Evolutionary conservation across 1,139 yeast genomes (phyloP).

Genomic region (Geotrichum candidum): DNA sequence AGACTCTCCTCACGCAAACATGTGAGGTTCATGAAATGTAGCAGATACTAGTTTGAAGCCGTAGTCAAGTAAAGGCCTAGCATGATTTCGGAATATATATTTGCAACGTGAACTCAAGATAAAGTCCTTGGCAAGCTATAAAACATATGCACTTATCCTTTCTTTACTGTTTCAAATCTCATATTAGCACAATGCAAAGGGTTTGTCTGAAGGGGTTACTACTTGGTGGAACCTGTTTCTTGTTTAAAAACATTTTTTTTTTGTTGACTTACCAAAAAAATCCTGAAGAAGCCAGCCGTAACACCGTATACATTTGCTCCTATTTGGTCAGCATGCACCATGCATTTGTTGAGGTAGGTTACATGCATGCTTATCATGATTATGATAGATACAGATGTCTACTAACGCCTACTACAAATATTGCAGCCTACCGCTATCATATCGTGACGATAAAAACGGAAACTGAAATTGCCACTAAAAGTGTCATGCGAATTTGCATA

Average conservation of each 20-base stretch:
- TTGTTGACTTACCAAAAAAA: not conserved
- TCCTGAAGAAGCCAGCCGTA: not conserved
- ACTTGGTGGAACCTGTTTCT: not conserved
- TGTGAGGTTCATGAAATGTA: too few species aligned
- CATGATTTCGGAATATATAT: too few species aligned
- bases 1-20: too few species aligned
- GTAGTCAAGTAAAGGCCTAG: too few species aligned
- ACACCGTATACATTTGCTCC: not conserved
- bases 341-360: not conserved
- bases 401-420: not conserved
- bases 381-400: not conserved
- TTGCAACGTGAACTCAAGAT: too few species aligned
- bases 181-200: too few species aligned
- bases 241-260: not conserved
- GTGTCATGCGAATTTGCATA: not conserved
- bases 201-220: not conserved
- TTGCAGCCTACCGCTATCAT: not conserved
- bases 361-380: not conserved
- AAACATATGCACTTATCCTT: too few species aligned
- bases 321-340: not conserved
- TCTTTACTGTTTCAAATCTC: too few species aligned
- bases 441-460: not conserved
- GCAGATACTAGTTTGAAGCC: too few species aligned
- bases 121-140: too few species aligned
- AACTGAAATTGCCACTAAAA: not conserved